Evolutionary conservation across 1,284 basidiomycete genomes (phyloP), one percentile per base, ranked within the genome.

Genomic region (Dichomitus squalens): DNA sequence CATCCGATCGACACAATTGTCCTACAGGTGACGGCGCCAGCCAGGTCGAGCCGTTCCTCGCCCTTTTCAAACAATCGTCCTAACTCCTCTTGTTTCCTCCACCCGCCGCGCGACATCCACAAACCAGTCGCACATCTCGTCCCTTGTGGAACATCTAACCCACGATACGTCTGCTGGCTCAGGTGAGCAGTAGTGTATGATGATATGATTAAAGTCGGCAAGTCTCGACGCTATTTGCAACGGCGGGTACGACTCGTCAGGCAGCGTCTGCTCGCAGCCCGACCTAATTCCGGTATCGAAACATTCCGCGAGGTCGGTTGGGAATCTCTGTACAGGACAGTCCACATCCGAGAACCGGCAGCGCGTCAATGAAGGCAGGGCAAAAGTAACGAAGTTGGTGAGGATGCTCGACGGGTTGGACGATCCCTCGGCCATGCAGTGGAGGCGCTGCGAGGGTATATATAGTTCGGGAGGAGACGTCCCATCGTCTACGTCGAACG

Each of bases 1-100:
- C 18, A 58, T 47, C 39, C 52, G 38, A 12, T 46, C 52, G 20
- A 50, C 20, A 41, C 56, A 57, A 12, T 57, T 51, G 25, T 53
- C 34, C 12, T 29, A 40, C 31, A 57, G 31, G 20, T 33, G 43
- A 4, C 53, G 39, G 8, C 8, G 23, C 44, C 39, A 49, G 31
- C 25, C 29, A 3, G 33, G 16, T 9, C 49, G 27, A 5, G n/a
- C 8, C 25, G 31, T 46, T 25, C 34, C 38, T n/a, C 33, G 18
- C 33, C 34, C n/a, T 21, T 35, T 40, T 39, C 49, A 11, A 4
- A 38, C 27, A 1, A 44, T 11, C n/a, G 36, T 27, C 16, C 23
- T 33, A 9, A 33, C 20, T 20, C 39, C 51, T 4, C 16, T 33
- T n/a, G 4, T 3, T 7, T 27, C 38, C 48, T 16, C 7, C 14